A percentile compares a stretch with the other conserved stretches of the same genome.
phyloP scores from a whole-genome alignment of 83 land plant species.

The Picea abies region DNA sequence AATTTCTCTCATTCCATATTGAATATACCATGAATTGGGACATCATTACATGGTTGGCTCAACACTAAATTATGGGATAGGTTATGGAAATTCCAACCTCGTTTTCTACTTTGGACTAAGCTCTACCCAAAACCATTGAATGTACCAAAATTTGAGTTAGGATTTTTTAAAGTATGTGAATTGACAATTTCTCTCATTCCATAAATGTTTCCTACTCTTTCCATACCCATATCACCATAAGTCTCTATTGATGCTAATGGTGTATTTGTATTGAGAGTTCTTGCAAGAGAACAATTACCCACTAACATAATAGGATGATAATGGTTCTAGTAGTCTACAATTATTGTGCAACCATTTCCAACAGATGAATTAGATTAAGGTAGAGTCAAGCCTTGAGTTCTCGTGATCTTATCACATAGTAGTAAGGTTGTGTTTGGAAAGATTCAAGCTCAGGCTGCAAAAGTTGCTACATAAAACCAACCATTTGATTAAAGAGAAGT shows the following conservation, averaged over 20 bases:
- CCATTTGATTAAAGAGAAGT: too few relatives aligned
- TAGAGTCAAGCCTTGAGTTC: background rate
- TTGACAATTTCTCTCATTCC: constrained; percentile 11
- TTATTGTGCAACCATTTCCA: background rate
- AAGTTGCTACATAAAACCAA: too few relatives aligned
- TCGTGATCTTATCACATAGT: too few relatives aligned
- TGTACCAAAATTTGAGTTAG: background rate
- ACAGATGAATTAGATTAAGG: background rate
- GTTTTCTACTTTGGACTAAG: background rate
- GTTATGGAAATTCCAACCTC: constrained; percentile 2
- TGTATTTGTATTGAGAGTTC: background rate
- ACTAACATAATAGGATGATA: background rate
- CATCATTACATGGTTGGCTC: constrained; percentile 6
- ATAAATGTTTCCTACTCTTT: background rate
- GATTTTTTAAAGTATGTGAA: constrained; percentile 6
- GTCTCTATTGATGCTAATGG: background rate
- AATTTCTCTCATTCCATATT: constrained; percentile 6
- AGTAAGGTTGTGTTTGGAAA: too few relatives aligned
- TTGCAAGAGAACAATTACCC: constrained; percentile 5
- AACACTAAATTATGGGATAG: background rate
- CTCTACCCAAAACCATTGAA: background rate
- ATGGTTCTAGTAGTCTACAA: constrained; percentile 7
- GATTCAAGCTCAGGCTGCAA: too few relatives aligned
- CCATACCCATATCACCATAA: background rate
- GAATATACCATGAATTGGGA: background rate